phyloP scores from a whole-genome alignment of 2,329 filamentous ascomycete species.

The Cercospora canescens region DNA sequence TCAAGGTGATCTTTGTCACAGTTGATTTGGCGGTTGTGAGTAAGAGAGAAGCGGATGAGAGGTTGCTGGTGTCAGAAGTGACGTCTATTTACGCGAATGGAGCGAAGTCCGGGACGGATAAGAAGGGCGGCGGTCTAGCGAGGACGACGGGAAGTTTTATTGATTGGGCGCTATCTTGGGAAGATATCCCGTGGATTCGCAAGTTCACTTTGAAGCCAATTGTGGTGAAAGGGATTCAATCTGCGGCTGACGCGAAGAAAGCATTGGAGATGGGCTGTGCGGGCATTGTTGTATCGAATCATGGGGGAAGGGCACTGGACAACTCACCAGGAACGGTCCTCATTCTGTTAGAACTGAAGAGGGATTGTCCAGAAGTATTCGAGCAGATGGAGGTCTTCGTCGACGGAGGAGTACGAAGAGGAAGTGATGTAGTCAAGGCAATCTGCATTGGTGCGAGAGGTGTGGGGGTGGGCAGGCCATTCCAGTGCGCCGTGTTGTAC shows the following conservation, averaged over 20 bases:
- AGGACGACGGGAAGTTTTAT: constrained; percentile 58
- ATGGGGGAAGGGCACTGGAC: constrained; percentile 55
- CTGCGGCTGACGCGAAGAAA: constrained; percentile 43
- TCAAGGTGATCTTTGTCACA: constrained; percentile 60
- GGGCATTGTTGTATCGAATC: constrained; percentile 53
- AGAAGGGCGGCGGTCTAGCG: constrained; percentile 56
- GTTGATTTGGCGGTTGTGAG: constrained; percentile 59
- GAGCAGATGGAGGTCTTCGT: constrained; percentile 62
- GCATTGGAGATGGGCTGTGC: constrained; percentile 45
- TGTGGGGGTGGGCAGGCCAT: constrained; percentile 62
- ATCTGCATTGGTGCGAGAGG: constrained; percentile 64
- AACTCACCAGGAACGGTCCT: constrained; percentile 55
- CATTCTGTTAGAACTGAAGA: constrained; percentile 62
- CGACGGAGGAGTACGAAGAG: constrained; percentile 64
- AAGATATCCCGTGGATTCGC: constrained; percentile 48
- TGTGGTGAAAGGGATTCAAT: constrained; percentile 47
- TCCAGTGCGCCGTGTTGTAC: constrained; percentile 62
- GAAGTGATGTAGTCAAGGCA: constrained; percentile 68
- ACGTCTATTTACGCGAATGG: constrained; percentile 67
- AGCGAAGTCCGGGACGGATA: constrained; percentile 50
- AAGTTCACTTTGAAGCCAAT: constrained; percentile 50
- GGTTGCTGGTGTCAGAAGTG: constrained; percentile 48
- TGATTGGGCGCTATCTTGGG: constrained; percentile 55
- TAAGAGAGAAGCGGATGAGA: constrained; percentile 54
- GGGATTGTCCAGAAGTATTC: constrained; percentile 61